Evolutionary conservation across 768 basidiomycete species (phyloP), one percentile per base, ranked within the genome.

Genomic region (Dendrothele bispora): DNA sequence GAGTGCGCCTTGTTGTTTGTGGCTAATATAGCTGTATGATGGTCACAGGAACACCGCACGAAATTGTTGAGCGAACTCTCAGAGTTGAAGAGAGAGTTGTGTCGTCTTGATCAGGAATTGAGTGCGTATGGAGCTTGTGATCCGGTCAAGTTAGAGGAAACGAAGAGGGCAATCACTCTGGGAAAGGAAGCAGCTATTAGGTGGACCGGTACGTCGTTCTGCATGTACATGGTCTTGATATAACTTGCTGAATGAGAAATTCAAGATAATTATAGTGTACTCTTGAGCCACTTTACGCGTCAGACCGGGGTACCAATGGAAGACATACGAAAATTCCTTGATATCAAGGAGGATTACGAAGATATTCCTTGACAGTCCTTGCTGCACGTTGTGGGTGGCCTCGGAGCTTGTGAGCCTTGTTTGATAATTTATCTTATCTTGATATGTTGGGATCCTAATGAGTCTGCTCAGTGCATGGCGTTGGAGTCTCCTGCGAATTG

Each of bases 121-220:
- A 72, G 71, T 30, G 79, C 80, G 27, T 94, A 93, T 59, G 88
- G 88, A 35, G 83, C 87, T 15, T 92, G 88, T 46, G 91, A 97
- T 66, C 93, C 93, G 0, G 77, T 72, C 37, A 87, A 83, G 64
- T 75, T 93, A 18, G 87, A 93, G 59, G 83, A 86, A 61, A 87
- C 84, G 61, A 82, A 77, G 41, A 70, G 87, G 39, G 91, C 86
- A 0, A 74, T 82, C 8, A 74, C 79, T 42, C 72, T 94, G 12
- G 91, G 88, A 3, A 89, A 86, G 52, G 91, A 95, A 60, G 92
- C 91, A 11, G 80, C 86, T 11, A 61, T 85, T 20, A 82, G 91
- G 12, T 94, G 92, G 89, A 98, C 94, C 28, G 94, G 94, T 95
- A 54, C 48, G 82, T 66, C 24, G 3, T 28, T 3, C 14, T 17